Evolutionary conservation across 2,329 filamentous ascomycete species (phyloP).

Genomic region (Botrytis elliptica): DNA sequence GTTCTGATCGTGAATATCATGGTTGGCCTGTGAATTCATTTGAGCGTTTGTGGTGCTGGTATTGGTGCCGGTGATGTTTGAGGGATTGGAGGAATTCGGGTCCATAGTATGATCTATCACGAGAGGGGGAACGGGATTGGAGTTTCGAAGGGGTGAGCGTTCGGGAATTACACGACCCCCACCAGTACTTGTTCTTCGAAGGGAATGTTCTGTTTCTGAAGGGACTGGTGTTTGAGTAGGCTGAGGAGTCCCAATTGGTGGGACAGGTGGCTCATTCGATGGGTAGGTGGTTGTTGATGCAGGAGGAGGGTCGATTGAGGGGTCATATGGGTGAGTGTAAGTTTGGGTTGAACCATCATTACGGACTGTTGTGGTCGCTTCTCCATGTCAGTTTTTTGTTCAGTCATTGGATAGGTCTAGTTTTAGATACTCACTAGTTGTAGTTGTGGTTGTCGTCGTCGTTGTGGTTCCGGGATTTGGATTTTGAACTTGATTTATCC

Average conservation of each 20-base stretch:
- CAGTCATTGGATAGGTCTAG: no score
- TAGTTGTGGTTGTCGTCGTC: slow-evolving; percentile 14
- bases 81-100: neutral
- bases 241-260: neutral
- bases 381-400: neutral
- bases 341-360: slow-evolving; percentile 19
- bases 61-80: neutral
- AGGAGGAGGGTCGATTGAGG: slow-evolving; percentile 16
- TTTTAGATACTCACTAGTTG: slow-evolving; percentile 14
- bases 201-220: neutral
- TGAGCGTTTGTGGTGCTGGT: neutral
- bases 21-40: neutral
- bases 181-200: slow-evolving; percentile 13
- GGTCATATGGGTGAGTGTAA: slow-evolving; percentile 19
- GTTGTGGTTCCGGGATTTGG: slow-evolving; percentile 7
- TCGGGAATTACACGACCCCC: slow-evolving; percentile 19
- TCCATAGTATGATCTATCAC: slow-evolving; percentile 1
- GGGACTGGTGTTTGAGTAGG: neutral
- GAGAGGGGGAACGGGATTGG: slow-evolving; percentile 12
- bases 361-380: slow-evolving; percentile 19
- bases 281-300: slow-evolving; percentile 15
- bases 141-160: slow-evolving; percentile 19
- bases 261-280: slow-evolving; percentile 4
- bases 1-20: neutral
- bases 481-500: slow-evolving; percentile 12